A percentile compares a stretch with the other conserved stretches of the same genome.
phyloP scores from a whole-genome alignment of 1,139 yeast species.

The Nakaseomyces delphensis region DNA sequence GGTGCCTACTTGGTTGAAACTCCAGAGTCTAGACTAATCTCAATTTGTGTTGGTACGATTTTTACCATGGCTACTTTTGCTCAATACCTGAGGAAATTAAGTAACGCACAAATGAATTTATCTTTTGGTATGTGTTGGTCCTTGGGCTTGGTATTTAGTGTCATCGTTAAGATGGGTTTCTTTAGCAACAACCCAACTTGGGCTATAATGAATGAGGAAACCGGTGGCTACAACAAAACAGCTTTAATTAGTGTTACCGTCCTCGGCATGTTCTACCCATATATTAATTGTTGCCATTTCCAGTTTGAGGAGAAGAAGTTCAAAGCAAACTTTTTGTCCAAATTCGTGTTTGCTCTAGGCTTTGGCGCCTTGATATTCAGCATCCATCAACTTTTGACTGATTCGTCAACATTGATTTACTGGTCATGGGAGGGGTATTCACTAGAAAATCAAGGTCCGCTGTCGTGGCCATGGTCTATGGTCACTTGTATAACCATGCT shows the following conservation, averaged over 20 bases:
- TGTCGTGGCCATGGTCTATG: constrained; percentile 83
- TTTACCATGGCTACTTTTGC: constrained; percentile 58
- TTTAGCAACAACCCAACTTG: constrained; percentile 90
- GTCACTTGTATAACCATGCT: constrained; percentile 53
- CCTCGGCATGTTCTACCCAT: constrained; percentile 50
- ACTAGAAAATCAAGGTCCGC: constrained; percentile 56
- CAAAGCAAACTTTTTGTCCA: constrained; percentile 8
- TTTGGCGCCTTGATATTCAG: constrained; percentile 71
- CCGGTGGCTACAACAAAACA: constrained; percentile 76
- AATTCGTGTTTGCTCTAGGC: constrained; percentile 42
- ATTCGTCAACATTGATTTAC: constrained; percentile 71
- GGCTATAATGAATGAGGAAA: constrained; percentile 83
- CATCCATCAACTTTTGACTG: constrained; percentile 66
- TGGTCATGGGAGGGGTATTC: constrained; percentile 98
- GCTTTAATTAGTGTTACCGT: constrained; percentile 63
- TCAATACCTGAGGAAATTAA: constrained; percentile 45
- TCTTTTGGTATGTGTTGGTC: constrained; percentile 52
- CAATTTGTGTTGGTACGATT: constrained; percentile 58
- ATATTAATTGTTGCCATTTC: constrained; percentile 18
- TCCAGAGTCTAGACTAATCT: constrained; percentile 62
- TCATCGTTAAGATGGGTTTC: constrained; percentile 64
- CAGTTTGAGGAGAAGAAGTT: constrained; percentile 10
- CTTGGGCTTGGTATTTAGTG: constrained; percentile 64
- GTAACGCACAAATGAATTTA: constrained; percentile 27
- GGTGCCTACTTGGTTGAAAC: constrained; percentile 61